Evolutionary conservation across 768 basidiomycete genomes (phyloP).

Genomic region (Kwoniella mangroviensis): DNA sequence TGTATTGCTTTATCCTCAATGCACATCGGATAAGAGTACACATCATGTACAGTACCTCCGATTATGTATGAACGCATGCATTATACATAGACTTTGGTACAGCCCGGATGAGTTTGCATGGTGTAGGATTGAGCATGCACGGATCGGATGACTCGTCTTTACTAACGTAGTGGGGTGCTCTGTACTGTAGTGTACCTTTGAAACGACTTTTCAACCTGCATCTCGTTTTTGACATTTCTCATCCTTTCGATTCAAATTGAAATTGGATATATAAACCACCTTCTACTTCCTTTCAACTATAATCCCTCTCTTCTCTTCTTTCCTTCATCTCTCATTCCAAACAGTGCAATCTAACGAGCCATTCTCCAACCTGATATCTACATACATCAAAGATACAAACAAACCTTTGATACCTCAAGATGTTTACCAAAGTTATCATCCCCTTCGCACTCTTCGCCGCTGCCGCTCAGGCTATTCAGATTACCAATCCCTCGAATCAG

Average conservation of each 20-base stretch:
- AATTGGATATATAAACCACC: background rate
- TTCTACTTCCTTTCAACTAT: background rate
- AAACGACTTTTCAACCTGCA: background rate
- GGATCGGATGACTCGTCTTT: background rate
- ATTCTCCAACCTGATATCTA: background rate
- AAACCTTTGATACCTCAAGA: conserved; percentile 7
- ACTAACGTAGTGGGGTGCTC: background rate
- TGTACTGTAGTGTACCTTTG: background rate
- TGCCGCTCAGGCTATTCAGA: conserved; percentile 32
- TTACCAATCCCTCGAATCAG: conserved; percentile 39
- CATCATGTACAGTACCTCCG: too few relatives aligned
- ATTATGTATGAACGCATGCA: background rate
- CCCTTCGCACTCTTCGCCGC: conserved; percentile 23
- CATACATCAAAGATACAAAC: background rate
- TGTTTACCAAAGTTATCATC: conserved; percentile 31
- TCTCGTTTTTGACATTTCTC: too few relatives aligned
- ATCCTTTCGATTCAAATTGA: too few relatives aligned
- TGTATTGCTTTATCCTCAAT: too few relatives aligned
- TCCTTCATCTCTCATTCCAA: background rate
- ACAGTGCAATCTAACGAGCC: background rate
- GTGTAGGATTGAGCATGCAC: background rate
- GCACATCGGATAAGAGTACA: too few relatives aligned
- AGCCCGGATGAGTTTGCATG: background rate
- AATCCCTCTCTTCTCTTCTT: conserved; percentile 1
- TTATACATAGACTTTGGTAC: background rate